phyloP scores from a whole-genome alignment of 306 rosid genomes.

The Astragalus glycyphyllos region DNA sequence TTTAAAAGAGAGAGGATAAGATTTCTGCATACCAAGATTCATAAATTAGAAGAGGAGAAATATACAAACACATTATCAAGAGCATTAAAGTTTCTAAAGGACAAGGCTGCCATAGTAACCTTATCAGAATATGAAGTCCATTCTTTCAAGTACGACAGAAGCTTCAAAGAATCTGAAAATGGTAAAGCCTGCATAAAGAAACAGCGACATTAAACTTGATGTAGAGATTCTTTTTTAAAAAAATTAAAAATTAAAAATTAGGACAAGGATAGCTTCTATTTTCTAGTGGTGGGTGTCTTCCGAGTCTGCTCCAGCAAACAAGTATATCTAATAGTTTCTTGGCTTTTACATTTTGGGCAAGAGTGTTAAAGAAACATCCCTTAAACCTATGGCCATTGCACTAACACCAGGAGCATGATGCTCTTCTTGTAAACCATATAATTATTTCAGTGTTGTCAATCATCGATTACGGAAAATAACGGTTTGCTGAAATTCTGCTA shows the following conservation, averaged over 20 bases:
- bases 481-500: too few relatives aligned
- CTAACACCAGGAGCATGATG: conserved; percentile 9
- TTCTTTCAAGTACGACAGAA: conserved; percentile 78
- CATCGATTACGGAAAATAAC: too few relatives aligned
- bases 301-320: conserved; percentile 1
- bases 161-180: conserved; percentile 87
- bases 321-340: conserved; percentile 17
- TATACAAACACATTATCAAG: background rate
- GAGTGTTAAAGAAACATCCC: background rate
- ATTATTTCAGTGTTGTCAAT: too few relatives aligned
- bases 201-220: conserved; percentile 24
- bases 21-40: conserved; percentile 12
- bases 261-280: conserved; percentile 13
- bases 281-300: conserved; percentile 13
- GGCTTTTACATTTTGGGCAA: conserved; percentile 1
- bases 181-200: conserved; percentile 78
- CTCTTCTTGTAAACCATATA: background rate
- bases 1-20: conserved; percentile 1
- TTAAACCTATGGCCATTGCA: conserved; percentile 14
- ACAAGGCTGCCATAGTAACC: conserved; percentile 52
- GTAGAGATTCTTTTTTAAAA: conserved; percentile 19
- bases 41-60: background rate
- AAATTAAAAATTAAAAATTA: background rate
- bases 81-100: conserved; percentile 14
- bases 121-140: conserved; percentile 87